phyloP scores from a whole-genome alignment of 1,284 basidiomycete genomes.

The Papiliotrema fonsecae region DNA sequence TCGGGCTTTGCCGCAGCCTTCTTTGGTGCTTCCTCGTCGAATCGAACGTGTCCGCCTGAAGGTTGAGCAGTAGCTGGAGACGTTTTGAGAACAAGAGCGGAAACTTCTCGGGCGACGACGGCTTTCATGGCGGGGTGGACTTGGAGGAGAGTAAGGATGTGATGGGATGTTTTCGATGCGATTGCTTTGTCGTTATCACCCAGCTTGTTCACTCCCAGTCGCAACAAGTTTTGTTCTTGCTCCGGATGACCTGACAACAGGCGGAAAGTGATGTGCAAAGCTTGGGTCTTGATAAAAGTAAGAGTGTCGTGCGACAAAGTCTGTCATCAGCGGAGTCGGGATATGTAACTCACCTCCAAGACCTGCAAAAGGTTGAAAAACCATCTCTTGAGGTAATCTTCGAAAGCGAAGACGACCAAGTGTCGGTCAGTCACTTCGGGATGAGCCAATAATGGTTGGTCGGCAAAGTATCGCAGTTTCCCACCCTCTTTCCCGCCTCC shows the following conservation, averaged over 20 bases:
- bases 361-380: conserved; percentile 90
- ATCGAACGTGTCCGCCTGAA: conserved; percentile 40
- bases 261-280: conserved; percentile 67
- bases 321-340: conserved; percentile 46
- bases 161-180: conserved; percentile 84
- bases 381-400: conserved; percentile 96
- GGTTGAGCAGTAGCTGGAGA: conserved; percentile 50
- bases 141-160: conserved; percentile 84
- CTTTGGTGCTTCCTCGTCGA: conserved; percentile 44
- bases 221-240: conserved; percentile 93
- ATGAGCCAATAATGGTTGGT: conserved; percentile 70
- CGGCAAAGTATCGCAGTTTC: conserved; percentile 89
- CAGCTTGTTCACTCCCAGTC: conserved; percentile 93
- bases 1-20: conserved; percentile 41
- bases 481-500: conserved; percentile 66
- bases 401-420: conserved; percentile 81
- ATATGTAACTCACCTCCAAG: conserved; percentile 61
- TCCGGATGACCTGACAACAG: conserved; percentile 87
- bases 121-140: conserved; percentile 90
- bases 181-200: conserved; percentile 86
- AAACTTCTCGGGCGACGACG: conserved; percentile 83
- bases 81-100: conserved; percentile 66
- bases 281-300: conserved; percentile 78
- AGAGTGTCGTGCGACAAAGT: conserved; percentile 80
- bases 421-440: conserved; percentile 66